Evolutionary conservation across 805 yeast genomes (phyloP).

Genomic region (Zygosaccharomyces rouxii): DNA sequence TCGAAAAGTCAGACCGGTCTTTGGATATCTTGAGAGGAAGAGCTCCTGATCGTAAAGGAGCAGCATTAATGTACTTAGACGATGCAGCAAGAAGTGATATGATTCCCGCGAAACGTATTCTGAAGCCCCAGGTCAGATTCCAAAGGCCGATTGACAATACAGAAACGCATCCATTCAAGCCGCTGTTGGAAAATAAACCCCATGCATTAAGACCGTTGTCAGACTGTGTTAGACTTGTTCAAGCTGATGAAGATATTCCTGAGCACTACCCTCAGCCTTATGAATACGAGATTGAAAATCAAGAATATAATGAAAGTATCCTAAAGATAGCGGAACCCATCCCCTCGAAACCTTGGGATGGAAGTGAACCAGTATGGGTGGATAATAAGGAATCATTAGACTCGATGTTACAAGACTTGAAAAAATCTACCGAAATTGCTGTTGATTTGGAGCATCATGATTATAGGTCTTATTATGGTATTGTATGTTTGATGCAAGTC

Average conservation of each 20-base stretch:
- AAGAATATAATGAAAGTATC: slow-evolving; percentile 62
- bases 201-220: slow-evolving; percentile 55
- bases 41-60: slow-evolving; percentile 18
- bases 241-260: slow-evolving; percentile 42
- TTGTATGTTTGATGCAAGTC: slow-evolving; percentile 90
- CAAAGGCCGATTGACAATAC: slow-evolving; percentile 58
- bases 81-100: slow-evolving; percentile 33
- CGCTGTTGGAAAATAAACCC: slow-evolving; percentile 69
- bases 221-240: slow-evolving; percentile 42
- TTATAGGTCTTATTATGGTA: slow-evolving; percentile 81
- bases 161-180: slow-evolving; percentile 69
- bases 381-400: slow-evolving; percentile 51
- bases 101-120: slow-evolving; percentile 33
- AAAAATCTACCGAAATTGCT: slow-evolving; percentile 61
- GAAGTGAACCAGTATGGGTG: slow-evolving; percentile 66
- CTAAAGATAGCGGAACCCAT: slow-evolving; percentile 45
- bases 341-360: slow-evolving; percentile 59
- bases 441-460: slow-evolving; percentile 97
- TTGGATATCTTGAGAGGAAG: slow-evolving; percentile 43
- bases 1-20: slow-evolving; percentile 73
- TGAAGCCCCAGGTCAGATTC: slow-evolving; percentile 70
- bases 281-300: slow-evolving; percentile 61
- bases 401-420: slow-evolving; percentile 52
- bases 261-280: slow-evolving; percentile 78
- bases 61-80: slow-evolving; percentile 46